A percentile compares a stretch with the other conserved stretches of the same genome.
These are phyloP conservation scores for Arctostaphylos glauca DNA, from an alignment of 148 eudicot species.

Conservation along the genomic window DNA sequence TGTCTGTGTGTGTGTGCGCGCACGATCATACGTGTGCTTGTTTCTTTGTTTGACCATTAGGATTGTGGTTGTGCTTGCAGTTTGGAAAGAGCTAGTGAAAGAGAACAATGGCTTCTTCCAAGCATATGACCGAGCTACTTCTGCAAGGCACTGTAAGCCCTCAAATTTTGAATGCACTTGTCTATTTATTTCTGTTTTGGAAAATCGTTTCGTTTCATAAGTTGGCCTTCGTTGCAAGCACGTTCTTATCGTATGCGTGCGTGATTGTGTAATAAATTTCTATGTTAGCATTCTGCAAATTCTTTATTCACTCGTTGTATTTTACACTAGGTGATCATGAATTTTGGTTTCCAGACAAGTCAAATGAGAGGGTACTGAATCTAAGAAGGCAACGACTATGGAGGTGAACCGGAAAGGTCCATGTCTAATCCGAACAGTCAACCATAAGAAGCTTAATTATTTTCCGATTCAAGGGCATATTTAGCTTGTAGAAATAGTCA, in stretches of 20 bases:
- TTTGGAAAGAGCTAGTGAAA: conserved; percentile 59
- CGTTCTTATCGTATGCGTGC: too few relatives aligned
- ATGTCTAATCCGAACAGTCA: not conserved
- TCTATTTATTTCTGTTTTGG: too few relatives aligned
- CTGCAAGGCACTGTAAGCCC: conserved; percentile 41
- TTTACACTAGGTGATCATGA: too few relatives aligned
- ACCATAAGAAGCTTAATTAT: not conserved
- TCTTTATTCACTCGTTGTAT: too few relatives aligned
- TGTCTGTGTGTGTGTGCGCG: not conserved
- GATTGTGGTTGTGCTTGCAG: conserved; percentile 24
- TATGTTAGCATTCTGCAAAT: too few relatives aligned
- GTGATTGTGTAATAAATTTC: too few relatives aligned
- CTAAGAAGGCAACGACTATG: not conserved
- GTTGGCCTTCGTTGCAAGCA: not conserved
- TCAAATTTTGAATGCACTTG: not conserved
- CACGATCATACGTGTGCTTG: not conserved
- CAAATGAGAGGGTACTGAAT: not conserved
- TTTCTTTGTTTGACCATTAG: not conserved
- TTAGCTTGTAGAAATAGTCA: not conserved
- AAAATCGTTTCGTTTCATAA: too few relatives aligned
- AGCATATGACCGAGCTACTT: conserved; percentile 42
- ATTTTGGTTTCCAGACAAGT: not conserved
- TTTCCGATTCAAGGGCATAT: not conserved
- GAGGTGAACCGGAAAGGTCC: not conserved
- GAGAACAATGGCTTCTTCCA: conserved; percentile 58